Base-by-base conservation (phyloP, 1,284 basidiomycete species). In the Laetiporus sulphureus region DNA sequence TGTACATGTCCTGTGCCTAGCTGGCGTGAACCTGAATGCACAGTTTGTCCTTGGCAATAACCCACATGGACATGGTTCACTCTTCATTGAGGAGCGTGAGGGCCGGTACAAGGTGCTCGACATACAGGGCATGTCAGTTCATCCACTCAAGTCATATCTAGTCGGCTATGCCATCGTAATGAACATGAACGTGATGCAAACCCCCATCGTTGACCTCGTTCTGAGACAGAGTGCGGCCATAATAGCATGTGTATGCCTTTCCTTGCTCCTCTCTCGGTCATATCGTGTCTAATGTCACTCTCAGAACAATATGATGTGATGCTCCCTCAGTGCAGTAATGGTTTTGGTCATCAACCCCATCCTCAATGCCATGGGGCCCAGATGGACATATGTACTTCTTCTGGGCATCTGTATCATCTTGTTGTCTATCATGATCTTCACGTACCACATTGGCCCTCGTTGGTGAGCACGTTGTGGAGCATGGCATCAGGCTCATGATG, bases 41-140 rank as follows among this genome's bases (percentile, higher is more conserved):
- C 66, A 71, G 18, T 66, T 64, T 45, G 50, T 68, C n/a, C 60
- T 66, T 2, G 66, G 69, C 3, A 69, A 73, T 47, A 67, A 67
- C 7, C 64, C 68, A 69, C n/a, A 67, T 18, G 70, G 70, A 10
- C 79, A 77, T 37, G 85, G 86, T 6, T 88, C 84, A n/a, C 71
- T 94, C 16, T 92, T 82, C 80, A 78, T 81, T 46, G 90, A 93
- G 63, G 83, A 91, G 60, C 73, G 79, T 13, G 85, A 86, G 54
- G 90, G 90, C 2, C 72, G 87, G 36, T 91, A 94, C 59, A 83
- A 84, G 55, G 91, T 93, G 29, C 73, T 93, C 44, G 90, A 93
- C 60, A 86, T 94, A 63, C 83, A 91, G 63, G 84, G 83, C 36
- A 80, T 92, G 12, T 89, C n/a, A n/a, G n/a, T n/a, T n/a, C n/a